Percentiles rank a stretch among this genome's conserved stretches.
phyloP scores from a whole-genome alignment of 169 alveolate species.

The Plasmodium inui region DNA sequence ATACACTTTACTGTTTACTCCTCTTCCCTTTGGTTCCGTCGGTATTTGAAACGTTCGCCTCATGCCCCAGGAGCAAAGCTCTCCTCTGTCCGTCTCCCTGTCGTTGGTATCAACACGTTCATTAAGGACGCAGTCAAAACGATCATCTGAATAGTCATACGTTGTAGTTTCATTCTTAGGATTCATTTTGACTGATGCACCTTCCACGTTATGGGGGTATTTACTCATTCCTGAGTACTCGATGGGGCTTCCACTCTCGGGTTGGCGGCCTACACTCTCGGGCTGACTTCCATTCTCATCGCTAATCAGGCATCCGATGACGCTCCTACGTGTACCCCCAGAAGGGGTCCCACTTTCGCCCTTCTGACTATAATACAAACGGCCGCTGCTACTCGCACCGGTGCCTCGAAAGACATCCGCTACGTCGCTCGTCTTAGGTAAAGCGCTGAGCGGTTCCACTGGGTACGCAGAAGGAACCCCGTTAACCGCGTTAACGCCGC shows the following conservation, averaged over 20 bases:
- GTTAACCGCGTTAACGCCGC: too few relatives aligned
- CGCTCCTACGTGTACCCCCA: neutral
- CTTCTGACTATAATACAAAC: neutral
- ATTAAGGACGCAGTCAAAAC: neutral
- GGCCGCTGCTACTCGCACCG: neutral
- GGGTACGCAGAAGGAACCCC: neutral
- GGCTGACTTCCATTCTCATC: neutral
- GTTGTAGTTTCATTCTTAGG: slow-evolving; percentile 10
- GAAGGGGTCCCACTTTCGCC: neutral
- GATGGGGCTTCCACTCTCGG: neutral
- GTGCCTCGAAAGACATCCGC: neutral
- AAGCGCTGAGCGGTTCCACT: neutral
- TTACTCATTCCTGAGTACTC: slow-evolving; percentile 2
- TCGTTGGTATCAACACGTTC: neutral
- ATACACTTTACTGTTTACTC: slow-evolving; percentile 15
- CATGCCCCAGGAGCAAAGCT: slow-evolving; percentile 4
- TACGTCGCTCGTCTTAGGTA: slow-evolving; percentile 12
- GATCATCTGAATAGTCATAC: slow-evolving; percentile 22
- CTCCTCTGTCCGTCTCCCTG: neutral
- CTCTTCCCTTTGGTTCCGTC: slow-evolving; percentile 17
- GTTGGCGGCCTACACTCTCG: neutral
- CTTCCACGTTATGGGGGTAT: slow-evolving; percentile 2
- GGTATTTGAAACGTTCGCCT: slow-evolving; percentile 5
- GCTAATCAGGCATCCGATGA: neutral
- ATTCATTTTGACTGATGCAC: neutral